A percentile compares a stretch with the other conserved stretches of the same genome.
These are phyloP conservation scores for Viola odorata DNA, from an alignment of 345 rosid species.

Conservation along the genomic window DNA sequence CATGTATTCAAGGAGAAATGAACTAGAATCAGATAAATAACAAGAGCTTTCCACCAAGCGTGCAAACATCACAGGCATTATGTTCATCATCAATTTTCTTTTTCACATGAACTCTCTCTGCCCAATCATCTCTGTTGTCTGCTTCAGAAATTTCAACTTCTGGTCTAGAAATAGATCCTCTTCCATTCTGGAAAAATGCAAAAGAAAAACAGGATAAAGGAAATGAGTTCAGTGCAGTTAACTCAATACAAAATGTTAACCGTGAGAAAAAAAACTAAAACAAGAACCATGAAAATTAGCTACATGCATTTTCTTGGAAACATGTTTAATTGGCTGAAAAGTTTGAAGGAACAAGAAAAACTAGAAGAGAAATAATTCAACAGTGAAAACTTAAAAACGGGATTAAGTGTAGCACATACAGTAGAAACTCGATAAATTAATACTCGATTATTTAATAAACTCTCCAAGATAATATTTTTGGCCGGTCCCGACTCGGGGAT, in stretches of 20 bases:
- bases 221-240: neutral
- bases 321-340: no score
- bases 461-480: no score
- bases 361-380: no score
- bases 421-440: no score
- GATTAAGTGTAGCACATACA: no score
- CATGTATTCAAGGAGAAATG: neutral
- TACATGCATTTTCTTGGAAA: no score
- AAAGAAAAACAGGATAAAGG: neutral
- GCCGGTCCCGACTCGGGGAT: no score
- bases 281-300: no score
- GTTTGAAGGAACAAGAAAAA: no score
- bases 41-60: slow-evolving; percentile 8
- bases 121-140: neutral
- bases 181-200: slow-evolving; percentile 10
- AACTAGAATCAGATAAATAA: neutral
- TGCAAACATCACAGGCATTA: neutral
- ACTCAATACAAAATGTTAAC: neutral
- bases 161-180: neutral
- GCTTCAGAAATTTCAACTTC: neutral
- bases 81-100: neutral
- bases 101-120: neutral
- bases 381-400: no score
- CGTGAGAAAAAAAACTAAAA: no score
- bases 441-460: no score